phyloP scores from a whole-genome alignment of 495 filamentous ascomycete genomes.

The Penicillium goetzii region DNA sequence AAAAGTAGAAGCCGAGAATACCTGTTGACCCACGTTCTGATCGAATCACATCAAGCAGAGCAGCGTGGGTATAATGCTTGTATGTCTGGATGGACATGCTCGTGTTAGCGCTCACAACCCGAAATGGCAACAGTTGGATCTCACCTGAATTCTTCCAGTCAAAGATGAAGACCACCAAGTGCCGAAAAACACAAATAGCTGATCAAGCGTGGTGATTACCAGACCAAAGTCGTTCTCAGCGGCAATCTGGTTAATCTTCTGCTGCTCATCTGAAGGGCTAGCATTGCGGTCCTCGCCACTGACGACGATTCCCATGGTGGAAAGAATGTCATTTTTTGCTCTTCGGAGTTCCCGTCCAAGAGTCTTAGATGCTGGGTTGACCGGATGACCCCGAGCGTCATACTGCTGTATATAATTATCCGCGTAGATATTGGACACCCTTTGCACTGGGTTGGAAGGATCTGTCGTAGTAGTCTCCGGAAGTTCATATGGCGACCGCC shows the following conservation, averaged over 20 bases:
- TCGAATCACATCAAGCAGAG: conserved; percentile 43
- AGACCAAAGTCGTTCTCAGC: conserved; percentile 57
- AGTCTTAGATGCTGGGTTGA: conserved; percentile 59
- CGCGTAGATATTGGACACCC: conserved; percentile 43
- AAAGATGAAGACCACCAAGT: conserved; percentile 51
- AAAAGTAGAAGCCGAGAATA: conserved; percentile 46
- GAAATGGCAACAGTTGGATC: not conserved
- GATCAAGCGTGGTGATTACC: conserved; percentile 48
- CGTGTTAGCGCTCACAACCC: not conserved
- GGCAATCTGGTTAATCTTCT: conserved; percentile 47
- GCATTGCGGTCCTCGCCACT: conserved; percentile 46
- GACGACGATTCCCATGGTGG: conserved; percentile 57
- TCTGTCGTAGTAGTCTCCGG: conserved; percentile 41
- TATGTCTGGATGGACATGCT: conserved; percentile 42
- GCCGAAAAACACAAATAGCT: conserved; percentile 45
- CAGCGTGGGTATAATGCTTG: conserved; percentile 44
- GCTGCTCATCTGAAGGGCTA: conserved; percentile 42
- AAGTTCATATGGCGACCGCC: conserved; percentile 75
- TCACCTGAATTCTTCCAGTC: conserved; percentile 52
- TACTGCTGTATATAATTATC: conserved; percentile 64
- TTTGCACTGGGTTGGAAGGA: conserved; percentile 27
- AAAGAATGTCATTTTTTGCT: conserved; percentile 62
- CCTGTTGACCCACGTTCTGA: conserved; percentile 43
- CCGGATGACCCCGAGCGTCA: conserved; percentile 69
- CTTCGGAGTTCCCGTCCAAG: conserved; percentile 49